Evolutionary conservation across 192 early-diverging fungal species (phyloP).

Genomic region (Jimgerdemannia flammicorona): DNA sequence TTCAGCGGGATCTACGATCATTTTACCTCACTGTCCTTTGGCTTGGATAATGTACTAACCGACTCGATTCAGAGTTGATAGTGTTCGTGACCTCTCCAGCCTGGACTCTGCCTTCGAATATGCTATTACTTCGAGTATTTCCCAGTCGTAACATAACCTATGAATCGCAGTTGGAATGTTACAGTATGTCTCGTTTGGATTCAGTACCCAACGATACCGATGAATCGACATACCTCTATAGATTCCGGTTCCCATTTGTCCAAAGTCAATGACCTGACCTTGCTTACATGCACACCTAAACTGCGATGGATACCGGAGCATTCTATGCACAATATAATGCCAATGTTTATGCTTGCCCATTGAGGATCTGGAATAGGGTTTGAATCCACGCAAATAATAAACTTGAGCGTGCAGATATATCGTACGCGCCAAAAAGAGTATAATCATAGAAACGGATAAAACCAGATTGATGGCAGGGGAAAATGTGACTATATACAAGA

Average conservation of each 20-base stretch:
- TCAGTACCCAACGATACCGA: neutral
- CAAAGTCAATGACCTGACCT: conserved; percentile 76
- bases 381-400: neutral
- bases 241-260: conserved; percentile 85
- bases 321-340: conserved; percentile 78
- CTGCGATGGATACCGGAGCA: conserved; percentile 93
- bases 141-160: conserved; percentile 78
- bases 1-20: too few species aligned
- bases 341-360: conserved; percentile 85
- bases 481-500: neutral
- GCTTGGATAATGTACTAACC: conserved; percentile 14
- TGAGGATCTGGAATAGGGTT: conserved; percentile 48
- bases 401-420: too few species aligned
- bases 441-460: too few species aligned
- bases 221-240: conserved; percentile 39
- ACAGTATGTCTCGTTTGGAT: neutral
- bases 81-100: conserved; percentile 35
- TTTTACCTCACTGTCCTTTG: too few species aligned
- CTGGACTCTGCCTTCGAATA: conserved; percentile 53
- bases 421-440: too few species aligned
- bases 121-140: conserved; percentile 68
- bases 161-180: conserved; percentile 5
- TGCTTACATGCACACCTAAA: conserved; percentile 84
- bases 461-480: too few species aligned
- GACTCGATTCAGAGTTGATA: conserved; percentile 37